Evolutionary conservation across 2,329 filamentous ascomycete genomes (phyloP).

Genomic region (Aspergillus pseudoviridinutans): DNA sequence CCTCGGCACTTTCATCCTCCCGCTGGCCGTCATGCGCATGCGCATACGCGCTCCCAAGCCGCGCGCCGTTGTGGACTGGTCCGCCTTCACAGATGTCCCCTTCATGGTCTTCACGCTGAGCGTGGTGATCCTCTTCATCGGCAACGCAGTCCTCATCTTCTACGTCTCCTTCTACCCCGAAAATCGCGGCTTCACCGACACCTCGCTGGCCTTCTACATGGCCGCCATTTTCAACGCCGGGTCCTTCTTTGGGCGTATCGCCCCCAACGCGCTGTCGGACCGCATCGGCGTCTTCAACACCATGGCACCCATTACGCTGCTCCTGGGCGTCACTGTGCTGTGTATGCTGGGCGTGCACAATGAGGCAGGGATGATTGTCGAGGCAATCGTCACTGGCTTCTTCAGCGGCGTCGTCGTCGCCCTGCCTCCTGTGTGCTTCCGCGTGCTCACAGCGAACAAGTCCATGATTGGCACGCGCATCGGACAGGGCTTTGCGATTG

Average conservation of each 20-base stretch:
- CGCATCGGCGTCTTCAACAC: conserved; percentile 23
- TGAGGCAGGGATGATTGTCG: conserved; percentile 3
- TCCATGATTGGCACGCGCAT: background rate
- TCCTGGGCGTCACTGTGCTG: conserved; percentile 15
- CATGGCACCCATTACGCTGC: background rate
- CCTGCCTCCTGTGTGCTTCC: background rate
- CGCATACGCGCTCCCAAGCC: background rate
- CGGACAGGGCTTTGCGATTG: background rate
- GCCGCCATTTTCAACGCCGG: no score
- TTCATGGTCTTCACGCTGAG: no score
- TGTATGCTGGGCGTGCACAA: background rate
- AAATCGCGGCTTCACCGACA: no score
- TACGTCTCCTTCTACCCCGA: no score
- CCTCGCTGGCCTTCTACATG: no score
- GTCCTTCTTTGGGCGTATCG: no score
- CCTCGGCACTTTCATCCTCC: background rate
- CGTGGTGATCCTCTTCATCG: no score
- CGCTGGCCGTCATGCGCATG: background rate
- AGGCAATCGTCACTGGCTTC: background rate
- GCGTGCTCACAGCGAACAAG: background rate
- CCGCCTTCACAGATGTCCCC: conserved; percentile 19
- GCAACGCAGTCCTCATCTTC: no score
- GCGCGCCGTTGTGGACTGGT: background rate
- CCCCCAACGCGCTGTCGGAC: conserved; percentile 8
- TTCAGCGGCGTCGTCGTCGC: background rate